Evolutionary conservation across 1,284 basidiomycete species (phyloP), one percentile per base, ranked within the genome.

Genomic region (Flammula alnicola): DNA sequence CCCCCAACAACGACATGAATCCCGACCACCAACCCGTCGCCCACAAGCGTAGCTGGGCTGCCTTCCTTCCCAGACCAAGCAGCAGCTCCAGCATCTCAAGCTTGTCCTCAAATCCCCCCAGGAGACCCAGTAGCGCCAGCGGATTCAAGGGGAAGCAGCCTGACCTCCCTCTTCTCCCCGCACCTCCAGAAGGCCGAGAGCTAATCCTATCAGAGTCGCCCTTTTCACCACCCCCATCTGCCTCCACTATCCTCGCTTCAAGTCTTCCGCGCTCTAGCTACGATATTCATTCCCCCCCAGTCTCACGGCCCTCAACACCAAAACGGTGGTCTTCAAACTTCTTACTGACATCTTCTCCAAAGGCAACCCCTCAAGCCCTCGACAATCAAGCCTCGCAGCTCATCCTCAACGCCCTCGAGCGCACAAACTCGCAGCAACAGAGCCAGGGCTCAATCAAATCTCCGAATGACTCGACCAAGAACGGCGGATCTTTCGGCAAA

Each of bases 401-500:
- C 47, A 65, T 71, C 47, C 57, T 69, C 36, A 77, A 77, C 67
- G 75, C 73, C 19, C 72, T 80, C 44, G 78, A 81, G 47, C 79
- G 79, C 57, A 77, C 76, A n/a, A 63, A 59, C 54, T 80, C 79
- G 17, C 66, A 70, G 9, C 71, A 71, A 40, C 60, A 44, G 23
- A 33, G 31, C 14, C 41, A 19, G 27, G 20, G 33, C 25, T 36
- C 56, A 5, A 23, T 54, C 57, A 67, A 66, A 52, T 53, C 69
- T 35, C 62, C 66, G 3, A 36, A 26, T 19, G 75, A 74, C 9
- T 42, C 56, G 19, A 42, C 45, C 23, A 57, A 44, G 37, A 48
- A 70, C 11, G 77, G 76, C 23, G 55, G 51, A 45, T 80, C 82
- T 0, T 86, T 86, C 60, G 72, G 78, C 31, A 83, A 80, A 59